Evolutionary conservation across 148 eudicot species (phyloP), one percentile per base, ranked within the genome.

Genomic region (Chenopodium quinoa): DNA sequence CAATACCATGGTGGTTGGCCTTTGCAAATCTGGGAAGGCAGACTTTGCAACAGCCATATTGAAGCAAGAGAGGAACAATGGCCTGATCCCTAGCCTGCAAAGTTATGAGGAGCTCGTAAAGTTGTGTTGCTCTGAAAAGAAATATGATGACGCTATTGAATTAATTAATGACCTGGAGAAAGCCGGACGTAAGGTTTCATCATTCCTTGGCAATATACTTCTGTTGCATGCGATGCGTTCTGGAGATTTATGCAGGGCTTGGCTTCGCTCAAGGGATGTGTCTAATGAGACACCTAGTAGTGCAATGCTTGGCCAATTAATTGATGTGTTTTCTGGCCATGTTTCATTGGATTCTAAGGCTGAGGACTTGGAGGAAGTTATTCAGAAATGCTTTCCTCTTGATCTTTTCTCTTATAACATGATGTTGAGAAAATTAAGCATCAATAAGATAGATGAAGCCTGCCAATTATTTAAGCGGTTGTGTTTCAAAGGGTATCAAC

Each of bases 101-200:
- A 90, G 92, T 79, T 93, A 91, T 47, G 97, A 95, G 86, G 94
- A 91, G 85, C 92, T 95, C 71, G 80, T 95, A 10, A 79, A 75
- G 82, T 27, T 80, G 52, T 81, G 86, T 31, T 87, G 92, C 77
- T 29, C 46, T 9, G 81, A 86, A 73, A 84, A 74, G 48, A 79
- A 80, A 32, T 92, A 87, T 75, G 80, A 83, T 67, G 47, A 34
- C 16, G 94, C 87, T 44, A 29, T 92, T 17, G 31, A 73, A 79
- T 65, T 93, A 34, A 79, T 93, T 47, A 86, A 91, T 58, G 94
- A 90, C 68, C 63, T 93, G 88, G 81, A 82, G 32, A 79, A 81
- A 82, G 81, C 69, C 65, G 92, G 93, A 27, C 90, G 90, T 13
- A 82, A 69, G 25, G 23, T 93, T 60, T 92, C 99, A 31, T 87